Base-by-base conservation (phyloP, 176 grass and related monocot species). In the Thalia dealbata region DNA sequence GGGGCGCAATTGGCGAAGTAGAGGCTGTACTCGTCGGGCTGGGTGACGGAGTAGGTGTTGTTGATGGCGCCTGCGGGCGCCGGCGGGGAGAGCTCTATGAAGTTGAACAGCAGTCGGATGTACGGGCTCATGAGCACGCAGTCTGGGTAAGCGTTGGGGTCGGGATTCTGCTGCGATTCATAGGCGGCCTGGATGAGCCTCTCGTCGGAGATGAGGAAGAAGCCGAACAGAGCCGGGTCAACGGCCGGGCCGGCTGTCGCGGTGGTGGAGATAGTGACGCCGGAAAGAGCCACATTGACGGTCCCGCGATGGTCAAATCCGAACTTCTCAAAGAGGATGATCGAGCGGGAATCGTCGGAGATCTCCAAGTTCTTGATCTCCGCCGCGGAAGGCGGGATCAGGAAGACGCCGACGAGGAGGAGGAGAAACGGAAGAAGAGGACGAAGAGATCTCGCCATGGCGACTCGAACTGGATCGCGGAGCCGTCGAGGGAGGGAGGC, bases 281-380 rank as follows among this genome's bases (percentile, higher is more conserved):
- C 87, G 75, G 58, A 16, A n/a, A 99, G 46, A 7, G 73, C 1
- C 74, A 99, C 71, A 14, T 29, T 22, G 27, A 99, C 87, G 19
- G 21, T 41, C 16, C 95, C 95, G 2, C 12, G 61, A 50, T 8
- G 87, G 61, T 74, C 78, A 85, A 99, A 93, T 1, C 95, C 95
- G 79, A 99, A 99, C 78, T 93, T 99, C 90, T 99, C 95, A 83
- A 99, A 99, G 78, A 93, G 87, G 87, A 99, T 99, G 54, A 79
- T 42, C 55, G 7, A 0, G 76, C 95, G 95, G 7, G 81, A 52
- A 79, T 99, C 95, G 14, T 81, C 74, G 18, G 68, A 51, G 84
- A 86, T 78, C 25, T 86, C 62, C 77, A 99, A 71, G 48, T 73
- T 66, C 90, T 93, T 99, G 79, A 93, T 99, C 90, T 99, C 95